Evolutionary conservation across 768 basidiomycete genomes (phyloP), one percentile per base, ranked within the genome.

Genomic region (Calvatia gigantea): DNA sequence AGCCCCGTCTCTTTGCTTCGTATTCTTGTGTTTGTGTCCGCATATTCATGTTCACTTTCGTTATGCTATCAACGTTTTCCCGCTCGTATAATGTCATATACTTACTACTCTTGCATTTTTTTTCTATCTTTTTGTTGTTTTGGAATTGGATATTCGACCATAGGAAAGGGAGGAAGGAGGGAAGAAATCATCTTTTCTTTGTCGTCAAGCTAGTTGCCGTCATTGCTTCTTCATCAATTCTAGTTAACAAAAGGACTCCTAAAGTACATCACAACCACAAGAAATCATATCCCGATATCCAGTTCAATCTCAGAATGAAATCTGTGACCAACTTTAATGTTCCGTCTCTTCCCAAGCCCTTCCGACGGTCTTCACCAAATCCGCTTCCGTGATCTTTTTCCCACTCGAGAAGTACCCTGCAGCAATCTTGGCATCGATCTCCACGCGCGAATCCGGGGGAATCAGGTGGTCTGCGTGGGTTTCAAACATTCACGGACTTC

Each of bases 381-480:
- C 93, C 15, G 79, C 87, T 65, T 91, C 80, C 0, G 84, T 85
- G 38, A 95, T 67, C 64, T 86, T 76, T 69, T 89, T 89, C 2
- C 85, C 86, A 58, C 81, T 88, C 28, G 89, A 85, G 73, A 91
- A 96, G 69, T 98, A 98, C 6, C 94, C 95, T 4, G 91, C 87
- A 9, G 91, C 91, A 62, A 94, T 94, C 81, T 97, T 98, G 32
- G 95, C 95, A 61, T 97, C 92, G 59, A 96, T 97, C 75, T 98
- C 95, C 25, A 98, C 95, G 14, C 85, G 82, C 39, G 89, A 89
- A 70, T 94, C 91, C 32, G 88, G 89, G 0, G 93, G 94, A 59
- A 97, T 90, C 54, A 97, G 83, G 60, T 96, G 81, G 50, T 91
- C 91, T 83, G 41, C 11, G 48, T 9, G 56, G 2, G 9, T 32